Conservation (phyloP, 1,284 basidiomycete species). For the Cutaneotrichosporon mucoides region DNA sequence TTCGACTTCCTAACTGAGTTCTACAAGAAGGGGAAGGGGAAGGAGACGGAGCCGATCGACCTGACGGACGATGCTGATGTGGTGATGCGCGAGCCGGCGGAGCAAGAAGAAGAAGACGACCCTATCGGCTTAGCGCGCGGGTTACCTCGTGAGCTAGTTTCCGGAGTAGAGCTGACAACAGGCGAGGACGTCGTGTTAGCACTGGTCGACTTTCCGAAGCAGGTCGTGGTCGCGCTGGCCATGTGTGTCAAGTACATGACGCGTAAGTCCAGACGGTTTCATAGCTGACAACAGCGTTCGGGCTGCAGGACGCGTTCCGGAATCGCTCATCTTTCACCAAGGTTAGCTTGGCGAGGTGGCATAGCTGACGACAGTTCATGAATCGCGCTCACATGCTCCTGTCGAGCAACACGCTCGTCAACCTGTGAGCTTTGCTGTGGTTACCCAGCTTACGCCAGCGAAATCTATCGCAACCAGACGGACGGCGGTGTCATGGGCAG, state of each 20-base stretch:
- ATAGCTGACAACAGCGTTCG: slow-evolving; percentile 54
- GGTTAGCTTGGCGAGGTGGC: slow-evolving; percentile 17
- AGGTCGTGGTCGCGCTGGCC: slow-evolving; percentile 62
- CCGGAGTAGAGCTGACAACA: slow-evolving; percentile 1
- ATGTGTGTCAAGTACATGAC: slow-evolving; percentile 72
- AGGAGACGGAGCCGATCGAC: slow-evolving; percentile 21
- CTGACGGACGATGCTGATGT: slow-evolving; percentile 18
- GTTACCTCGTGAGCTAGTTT: slow-evolving; percentile 23
- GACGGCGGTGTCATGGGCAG: slow-evolving; percentile 71
- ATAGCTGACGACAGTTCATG: slow-evolving; percentile 56
- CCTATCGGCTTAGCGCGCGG: slow-evolving; percentile 24
- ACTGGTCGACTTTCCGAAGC: slow-evolving; percentile 67
- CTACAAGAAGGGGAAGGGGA: slow-evolving; percentile 51
- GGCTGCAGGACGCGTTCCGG: slow-evolving; percentile 67
- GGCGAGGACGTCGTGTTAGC: slow-evolving; percentile 45
- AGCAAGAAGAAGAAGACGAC: neutral
- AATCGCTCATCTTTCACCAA: slow-evolving; percentile 71
- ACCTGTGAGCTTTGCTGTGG: slow-evolving; percentile 57
- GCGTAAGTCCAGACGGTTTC: slow-evolving; percentile 19
- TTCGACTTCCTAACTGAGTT: slow-evolving; percentile 69
- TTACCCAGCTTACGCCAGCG: slow-evolving; percentile 52
- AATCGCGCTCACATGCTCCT: slow-evolving; percentile 80
- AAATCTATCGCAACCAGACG: slow-evolving; percentile 86
- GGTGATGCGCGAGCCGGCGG: slow-evolving; percentile 1
- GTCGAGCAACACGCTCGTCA: slow-evolving; percentile 79